Evolutionary conservation across 306 rosid genomes (phyloP).

Genomic region (Purshia tridentata): DNA sequence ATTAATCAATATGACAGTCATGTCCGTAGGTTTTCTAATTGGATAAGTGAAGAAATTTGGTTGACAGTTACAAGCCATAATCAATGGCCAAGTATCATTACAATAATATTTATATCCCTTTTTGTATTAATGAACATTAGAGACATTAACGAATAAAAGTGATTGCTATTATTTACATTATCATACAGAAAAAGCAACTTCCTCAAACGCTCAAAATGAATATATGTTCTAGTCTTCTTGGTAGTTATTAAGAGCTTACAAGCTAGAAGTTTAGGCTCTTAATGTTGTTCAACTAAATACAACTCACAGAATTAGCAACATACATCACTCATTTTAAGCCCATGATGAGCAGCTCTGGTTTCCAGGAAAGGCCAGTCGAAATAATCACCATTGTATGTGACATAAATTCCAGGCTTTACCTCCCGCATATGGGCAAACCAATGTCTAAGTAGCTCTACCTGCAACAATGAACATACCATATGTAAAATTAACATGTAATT

Average conservation of each 20-base stretch:
- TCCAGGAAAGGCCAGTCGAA: slow-evolving; percentile 99
- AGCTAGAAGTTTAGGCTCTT: slow-evolving; percentile 6
- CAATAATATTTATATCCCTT: neutral
- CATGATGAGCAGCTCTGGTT: slow-evolving; percentile 81
- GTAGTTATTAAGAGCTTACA: slow-evolving; percentile 7
- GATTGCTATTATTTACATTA: neutral
- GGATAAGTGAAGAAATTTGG: neutral
- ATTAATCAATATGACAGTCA: neutral
- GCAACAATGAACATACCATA: slow-evolving; percentile 33
- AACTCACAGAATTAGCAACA: slow-evolving; percentile 27
- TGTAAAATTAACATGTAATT: neutral
- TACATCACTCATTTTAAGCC: slow-evolving; percentile 87
- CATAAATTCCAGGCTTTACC: slow-evolving; percentile 94
- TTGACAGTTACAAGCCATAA: slow-evolving; percentile 9
- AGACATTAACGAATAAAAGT: slow-evolving; percentile 8
- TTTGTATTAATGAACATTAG: slow-evolving; percentile 12
- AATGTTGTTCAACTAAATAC: slow-evolving; percentile 13
- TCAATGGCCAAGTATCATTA: neutral
- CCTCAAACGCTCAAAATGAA: slow-evolving; percentile 13
- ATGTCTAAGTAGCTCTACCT: slow-evolving; percentile 80
- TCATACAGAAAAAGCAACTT: slow-evolving; percentile 13
- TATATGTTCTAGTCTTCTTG: slow-evolving; percentile 6
- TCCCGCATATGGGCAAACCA: slow-evolving; percentile 99
- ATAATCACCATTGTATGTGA: slow-evolving; percentile 92
- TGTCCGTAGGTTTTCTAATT: neutral